A percentile compares a stretch with the other conserved stretches of the same genome.
These are phyloP conservation scores for Yarrowia sp. DNA, from an alignment of 805 yeast species.

Conservation along the genomic window DNA sequence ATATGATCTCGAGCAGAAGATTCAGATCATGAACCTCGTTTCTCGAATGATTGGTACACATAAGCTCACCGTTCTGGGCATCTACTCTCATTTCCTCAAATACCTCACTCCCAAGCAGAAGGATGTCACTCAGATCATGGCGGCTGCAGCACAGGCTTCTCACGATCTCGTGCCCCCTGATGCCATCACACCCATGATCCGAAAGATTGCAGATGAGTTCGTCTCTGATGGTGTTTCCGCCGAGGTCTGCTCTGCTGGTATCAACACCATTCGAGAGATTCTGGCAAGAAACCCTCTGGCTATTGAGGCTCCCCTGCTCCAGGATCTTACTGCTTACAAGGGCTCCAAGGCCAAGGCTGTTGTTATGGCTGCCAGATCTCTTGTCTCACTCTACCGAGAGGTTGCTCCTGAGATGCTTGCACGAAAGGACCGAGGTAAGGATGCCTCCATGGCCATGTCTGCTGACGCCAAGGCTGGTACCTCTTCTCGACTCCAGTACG, in stretches of 20 bases:
- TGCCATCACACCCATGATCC: constrained; percentile 67
- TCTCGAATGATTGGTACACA: constrained; percentile 93
- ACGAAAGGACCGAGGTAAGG: constrained; percentile 88
- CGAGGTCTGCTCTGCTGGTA: constrained; percentile 97
- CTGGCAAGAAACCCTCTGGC: constrained; percentile 92
- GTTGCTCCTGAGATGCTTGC: constrained; percentile 94
- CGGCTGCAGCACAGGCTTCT: constrained; percentile 93
- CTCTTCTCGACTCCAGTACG: constrained; percentile 44
- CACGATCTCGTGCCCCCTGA: constrained; percentile 99
- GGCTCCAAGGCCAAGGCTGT: constrained; percentile 94
- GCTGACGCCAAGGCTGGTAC: constrained; percentile 38
- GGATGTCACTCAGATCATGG: constrained; percentile 93
- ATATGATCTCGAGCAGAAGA: constrained; percentile 82
- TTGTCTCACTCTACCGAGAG: constrained; percentile 83
- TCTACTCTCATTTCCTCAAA: constrained; percentile 83
- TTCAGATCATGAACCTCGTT: constrained; percentile 78
- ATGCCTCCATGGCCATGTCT: constrained; percentile 75
- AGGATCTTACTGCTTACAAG: constrained; percentile 84
- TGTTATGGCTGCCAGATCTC: constrained; percentile 86
- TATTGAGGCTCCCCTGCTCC: constrained; percentile 79
- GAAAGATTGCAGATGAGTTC: constrained; percentile 95
- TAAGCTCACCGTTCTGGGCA: constrained; percentile 82
- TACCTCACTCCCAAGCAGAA: constrained; percentile 91
- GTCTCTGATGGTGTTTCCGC: constrained; percentile 98
- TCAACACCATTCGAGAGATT: constrained; percentile 91